A percentile compares a stretch with the other conserved stretches of the same genome.
Evolutionary conservation across 306 rosid genomes (phyloP).

Genomic region (Ormosia emarginata): DNA sequence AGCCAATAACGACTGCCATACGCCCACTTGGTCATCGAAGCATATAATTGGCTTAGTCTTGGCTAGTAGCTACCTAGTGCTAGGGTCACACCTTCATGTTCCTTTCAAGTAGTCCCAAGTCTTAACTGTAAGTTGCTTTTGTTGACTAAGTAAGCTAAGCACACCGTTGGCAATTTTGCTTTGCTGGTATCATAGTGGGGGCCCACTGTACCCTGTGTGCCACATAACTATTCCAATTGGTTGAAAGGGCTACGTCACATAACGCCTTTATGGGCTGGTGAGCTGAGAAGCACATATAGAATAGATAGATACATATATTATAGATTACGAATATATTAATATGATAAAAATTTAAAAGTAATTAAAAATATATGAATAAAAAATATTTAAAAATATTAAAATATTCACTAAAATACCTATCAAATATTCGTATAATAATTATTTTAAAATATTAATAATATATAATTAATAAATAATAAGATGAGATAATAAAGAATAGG

Average conservation of each 20-base stretch:
- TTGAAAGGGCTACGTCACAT: conserved; percentile 13
- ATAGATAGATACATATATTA: too few species aligned
- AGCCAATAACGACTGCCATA: conserved; percentile 16
- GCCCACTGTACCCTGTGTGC: conserved; percentile 41
- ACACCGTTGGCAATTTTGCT: conserved; percentile 10
- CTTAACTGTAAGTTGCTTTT: conserved; percentile 42
- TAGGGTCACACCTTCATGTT: background rate
- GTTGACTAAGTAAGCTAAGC: conserved; percentile 37
- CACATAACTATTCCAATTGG: conserved; percentile 53
- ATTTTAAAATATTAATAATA: too few species aligned
- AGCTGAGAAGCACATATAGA: background rate
- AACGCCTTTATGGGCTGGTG: background rate
- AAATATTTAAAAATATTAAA: too few species aligned
- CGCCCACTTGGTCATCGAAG: conserved; percentile 30
- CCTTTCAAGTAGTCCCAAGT: background rate
- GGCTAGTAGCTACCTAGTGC: background rate
- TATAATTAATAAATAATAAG: too few species aligned
- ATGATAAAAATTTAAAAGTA: too few species aligned
- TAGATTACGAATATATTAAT: too few species aligned
- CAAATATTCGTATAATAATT: too few species aligned
- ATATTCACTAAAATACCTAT: too few species aligned
- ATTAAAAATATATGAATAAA: too few species aligned
- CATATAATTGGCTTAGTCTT: background rate
- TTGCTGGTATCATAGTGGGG: background rate
- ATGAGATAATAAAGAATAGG: conserved; percentile 1